Evolutionary conservation across 352 stramenopile genomes (phyloP).

Genomic region (Pythium folliculosum): DNA sequence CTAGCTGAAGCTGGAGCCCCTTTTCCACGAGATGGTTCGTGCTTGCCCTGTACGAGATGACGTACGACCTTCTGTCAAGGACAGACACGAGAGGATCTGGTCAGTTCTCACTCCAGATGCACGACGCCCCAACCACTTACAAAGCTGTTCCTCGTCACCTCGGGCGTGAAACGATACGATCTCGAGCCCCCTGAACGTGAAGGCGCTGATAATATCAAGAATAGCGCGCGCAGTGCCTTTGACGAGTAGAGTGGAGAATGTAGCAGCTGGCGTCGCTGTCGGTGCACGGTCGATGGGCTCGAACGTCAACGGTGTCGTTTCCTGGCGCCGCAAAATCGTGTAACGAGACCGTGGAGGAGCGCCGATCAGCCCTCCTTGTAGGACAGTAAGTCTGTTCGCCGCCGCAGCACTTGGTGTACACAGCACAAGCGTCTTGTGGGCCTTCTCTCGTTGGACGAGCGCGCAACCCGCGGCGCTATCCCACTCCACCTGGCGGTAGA

Average conservation of each 20-base stretch:
- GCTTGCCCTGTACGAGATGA: constrained; percentile 6
- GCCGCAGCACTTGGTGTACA: not conserved
- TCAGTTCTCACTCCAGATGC: not conserved
- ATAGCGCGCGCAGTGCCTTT: not conserved
- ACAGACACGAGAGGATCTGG: not conserved
- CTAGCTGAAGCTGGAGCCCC: not conserved
- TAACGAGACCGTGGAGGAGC: not conserved
- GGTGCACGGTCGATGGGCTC: constrained; percentile 1
- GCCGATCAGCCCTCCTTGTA: not conserved
- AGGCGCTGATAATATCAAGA: constrained; percentile 10
- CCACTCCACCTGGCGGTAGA: constrained; percentile 17
- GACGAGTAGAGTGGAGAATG: constrained; percentile 10
- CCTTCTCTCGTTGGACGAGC: constrained; percentile 3
- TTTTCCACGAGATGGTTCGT: not conserved
- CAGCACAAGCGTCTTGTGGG: constrained; percentile 8
- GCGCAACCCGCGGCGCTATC: constrained; percentile 8
- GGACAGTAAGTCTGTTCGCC: not conserved
- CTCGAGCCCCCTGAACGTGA: constrained; percentile 2
- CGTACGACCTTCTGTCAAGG: not conserved
- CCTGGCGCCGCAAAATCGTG: not conserved
- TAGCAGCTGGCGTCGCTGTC: not conserved
- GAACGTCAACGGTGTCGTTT: not conserved
- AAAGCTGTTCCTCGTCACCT: not conserved
- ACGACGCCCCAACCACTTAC: no score
- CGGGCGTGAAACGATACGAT: constrained; percentile 5